Evolutionary conservation across 1,284 basidiomycete genomes (phyloP), one percentile per base, ranked within the genome.

Genomic region (Cryptococcus sp.): DNA sequence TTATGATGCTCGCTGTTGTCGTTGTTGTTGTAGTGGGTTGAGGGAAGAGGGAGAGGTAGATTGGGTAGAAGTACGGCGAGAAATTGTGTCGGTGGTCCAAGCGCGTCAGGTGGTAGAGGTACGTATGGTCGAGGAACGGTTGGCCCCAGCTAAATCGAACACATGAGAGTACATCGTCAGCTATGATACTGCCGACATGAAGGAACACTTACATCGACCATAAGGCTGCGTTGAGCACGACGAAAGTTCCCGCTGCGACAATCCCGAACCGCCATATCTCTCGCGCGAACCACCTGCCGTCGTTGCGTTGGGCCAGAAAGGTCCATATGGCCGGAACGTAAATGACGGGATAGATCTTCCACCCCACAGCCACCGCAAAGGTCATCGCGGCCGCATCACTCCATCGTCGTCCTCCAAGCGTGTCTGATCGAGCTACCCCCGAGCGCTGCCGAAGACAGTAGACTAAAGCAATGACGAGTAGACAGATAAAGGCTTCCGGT

Each of bases 41-140:
- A 23, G 59, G 56, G 64, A 72, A 70, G 47, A 75, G 70, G 16
- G 76, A 70, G 49, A 98, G 85, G 76, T 99, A 98, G 40, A 89
- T 93, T 46, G 89, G 86, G 75, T 98, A 93, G 78, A 96, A 99
- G 81, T 98, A 97, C 0, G 93, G 90, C 16, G 92, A 93, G 78
- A 99, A 99, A 78, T 99, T 99, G 80, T 99, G 96, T 54, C 94
- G 87, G 72, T 98, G 93, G 78, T 99, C 96, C 23, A 91, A 85
- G 39, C 96, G 86, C 61, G 88, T 84, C 3, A 94, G 80, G 71
- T 99, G 96, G 78, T 99, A 98, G 17, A 98, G 82, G 78, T 93
- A 98, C 0, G 95, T 89, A 75, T 98, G 88, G 59, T 91, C 84
- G 25, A 99, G 80, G 81, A 97, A 97, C 0, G 93, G 88, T 65